Evolutionary conservation across 768 basidiomycete genomes (phyloP).

Genomic region (Auriscalpium vulgare): DNA sequence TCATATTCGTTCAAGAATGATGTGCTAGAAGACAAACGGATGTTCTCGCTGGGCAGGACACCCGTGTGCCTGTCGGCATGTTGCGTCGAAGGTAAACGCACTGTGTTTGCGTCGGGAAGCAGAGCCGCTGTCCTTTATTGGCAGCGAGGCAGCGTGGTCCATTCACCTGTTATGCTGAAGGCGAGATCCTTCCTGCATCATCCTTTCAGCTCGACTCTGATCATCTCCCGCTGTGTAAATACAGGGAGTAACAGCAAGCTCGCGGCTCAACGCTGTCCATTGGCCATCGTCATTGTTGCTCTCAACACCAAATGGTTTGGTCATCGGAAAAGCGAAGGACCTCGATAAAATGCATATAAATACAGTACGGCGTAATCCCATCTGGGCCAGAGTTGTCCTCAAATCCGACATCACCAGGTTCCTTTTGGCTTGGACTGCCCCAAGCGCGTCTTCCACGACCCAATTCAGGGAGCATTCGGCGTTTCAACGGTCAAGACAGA

Average conservation of each 20-base stretch:
- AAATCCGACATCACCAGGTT: conserved; percentile 33
- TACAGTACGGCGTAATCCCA: conserved; percentile 38
- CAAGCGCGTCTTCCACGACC: conserved; percentile 53
- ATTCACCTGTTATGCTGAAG: conserved; percentile 70
- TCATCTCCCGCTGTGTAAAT: neutral
- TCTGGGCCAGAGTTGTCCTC: too few relatives aligned
- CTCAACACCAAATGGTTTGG: conserved; percentile 42
- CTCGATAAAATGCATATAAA: conserved; percentile 77
- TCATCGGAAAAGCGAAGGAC: conserved; percentile 59
- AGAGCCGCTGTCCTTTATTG: conserved; percentile 62
- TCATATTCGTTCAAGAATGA: conserved; percentile 36
- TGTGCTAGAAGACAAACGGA: conserved; percentile 40
- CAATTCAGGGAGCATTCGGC: conserved; percentile 48
- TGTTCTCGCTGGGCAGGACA: conserved; percentile 54
- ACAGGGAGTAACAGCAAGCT: conserved; percentile 44
- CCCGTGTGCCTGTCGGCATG: conserved; percentile 59
- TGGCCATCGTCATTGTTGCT: conserved; percentile 54
- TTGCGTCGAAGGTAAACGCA: conserved; percentile 40
- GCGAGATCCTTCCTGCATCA: conserved; percentile 21
- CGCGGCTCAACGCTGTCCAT: conserved; percentile 39
- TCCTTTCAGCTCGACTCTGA: neutral
- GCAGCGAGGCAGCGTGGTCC: conserved; percentile 54
- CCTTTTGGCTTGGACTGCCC: conserved; percentile 69
- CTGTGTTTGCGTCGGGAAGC: conserved; percentile 67
- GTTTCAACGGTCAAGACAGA: conserved; percentile 51